A percentile compares a stretch with the other conserved stretches of the same genome.
Evolutionary conservation across 305 asterid genomes (phyloP).

Genomic region (Withania somnifera): DNA sequence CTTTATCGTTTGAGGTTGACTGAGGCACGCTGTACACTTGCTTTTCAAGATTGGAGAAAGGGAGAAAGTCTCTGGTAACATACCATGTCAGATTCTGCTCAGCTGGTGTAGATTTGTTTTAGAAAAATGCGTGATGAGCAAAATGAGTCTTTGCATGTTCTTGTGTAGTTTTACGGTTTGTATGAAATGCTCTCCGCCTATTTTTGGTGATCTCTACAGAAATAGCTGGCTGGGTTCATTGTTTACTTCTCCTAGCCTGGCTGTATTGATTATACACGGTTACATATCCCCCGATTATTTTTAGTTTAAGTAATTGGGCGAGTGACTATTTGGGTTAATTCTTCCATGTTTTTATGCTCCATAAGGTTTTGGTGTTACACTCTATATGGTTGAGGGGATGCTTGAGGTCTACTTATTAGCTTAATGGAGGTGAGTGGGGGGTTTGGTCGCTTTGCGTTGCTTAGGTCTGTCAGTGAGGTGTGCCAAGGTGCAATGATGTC

Average conservation of each 20-base stretch:
- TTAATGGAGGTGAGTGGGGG: neutral
- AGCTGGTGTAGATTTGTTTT: neutral
- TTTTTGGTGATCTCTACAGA: neutral
- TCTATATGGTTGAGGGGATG: neutral
- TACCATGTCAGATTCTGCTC: neutral
- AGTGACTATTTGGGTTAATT: neutral
- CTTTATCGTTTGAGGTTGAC: neutral
- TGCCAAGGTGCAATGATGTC: neutral
- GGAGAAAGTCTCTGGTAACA: neutral
- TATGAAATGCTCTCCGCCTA: neutral
- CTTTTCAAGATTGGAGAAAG: neutral
- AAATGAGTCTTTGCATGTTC: neutral
- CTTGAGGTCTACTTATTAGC: neutral
- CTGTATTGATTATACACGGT: neutral
- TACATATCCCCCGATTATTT: neutral
- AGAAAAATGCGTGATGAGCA: neutral
- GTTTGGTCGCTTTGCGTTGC: neutral
- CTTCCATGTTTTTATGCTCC: neutral
- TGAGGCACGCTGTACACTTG: neutral
- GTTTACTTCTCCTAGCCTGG: neutral
- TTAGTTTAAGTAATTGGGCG: neutral
- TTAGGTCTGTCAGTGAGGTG: neutral
- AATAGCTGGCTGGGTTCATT: neutral
- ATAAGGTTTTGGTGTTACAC: neutral
- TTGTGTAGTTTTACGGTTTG: neutral